Percentiles rank a stretch among this genome's conserved stretches.
phyloP scores from a whole-genome alignment of 306 rosid genomes.

The Dryas octopetala region DNA sequence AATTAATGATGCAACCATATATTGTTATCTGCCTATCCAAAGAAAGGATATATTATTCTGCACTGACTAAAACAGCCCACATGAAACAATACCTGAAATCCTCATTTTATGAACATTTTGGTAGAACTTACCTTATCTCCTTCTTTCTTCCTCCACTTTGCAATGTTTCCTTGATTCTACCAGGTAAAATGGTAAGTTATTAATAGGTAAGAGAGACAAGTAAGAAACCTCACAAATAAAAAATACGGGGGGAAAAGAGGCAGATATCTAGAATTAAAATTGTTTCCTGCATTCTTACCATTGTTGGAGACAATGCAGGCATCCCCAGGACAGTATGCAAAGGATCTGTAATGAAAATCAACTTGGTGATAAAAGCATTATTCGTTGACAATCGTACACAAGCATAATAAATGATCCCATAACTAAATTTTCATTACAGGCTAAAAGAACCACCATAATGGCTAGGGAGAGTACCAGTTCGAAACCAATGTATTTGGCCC shows the following conservation, averaged over 20 bases:
- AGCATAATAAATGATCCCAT: neutral
- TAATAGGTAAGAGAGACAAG: slow-evolving; percentile 17
- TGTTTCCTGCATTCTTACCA: slow-evolving; percentile 55
- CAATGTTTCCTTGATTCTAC: slow-evolving; percentile 90
- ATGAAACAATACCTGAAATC: slow-evolving; percentile 32
- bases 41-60: slow-evolving; percentile 11
- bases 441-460: neutral
- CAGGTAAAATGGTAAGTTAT: neutral
- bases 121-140: slow-evolving; percentile 83
- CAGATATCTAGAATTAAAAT: slow-evolving; percentile 3
- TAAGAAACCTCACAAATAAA: slow-evolving; percentile 28
- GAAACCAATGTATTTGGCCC: neutral
- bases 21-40: slow-evolving; percentile 6
- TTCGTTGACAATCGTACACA: neutral
- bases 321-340: slow-evolving; percentile 66
- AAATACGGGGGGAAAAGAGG: slow-evolving; percentile 11
- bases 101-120: slow-evolving; percentile 18
- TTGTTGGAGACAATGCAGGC: slow-evolving; percentile 99
- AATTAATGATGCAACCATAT: slow-evolving; percentile 26
- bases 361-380: slow-evolving; percentile 14
- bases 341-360: slow-evolving; percentile 51
- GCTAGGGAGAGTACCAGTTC: neutral
- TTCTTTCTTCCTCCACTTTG: slow-evolving; percentile 90
- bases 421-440: neutral
- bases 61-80: slow-evolving; percentile 14